phyloP scores from a whole-genome alignment of 2,329 filamentous ascomycete genomes.

The Ophiostoma sp. region DNA sequence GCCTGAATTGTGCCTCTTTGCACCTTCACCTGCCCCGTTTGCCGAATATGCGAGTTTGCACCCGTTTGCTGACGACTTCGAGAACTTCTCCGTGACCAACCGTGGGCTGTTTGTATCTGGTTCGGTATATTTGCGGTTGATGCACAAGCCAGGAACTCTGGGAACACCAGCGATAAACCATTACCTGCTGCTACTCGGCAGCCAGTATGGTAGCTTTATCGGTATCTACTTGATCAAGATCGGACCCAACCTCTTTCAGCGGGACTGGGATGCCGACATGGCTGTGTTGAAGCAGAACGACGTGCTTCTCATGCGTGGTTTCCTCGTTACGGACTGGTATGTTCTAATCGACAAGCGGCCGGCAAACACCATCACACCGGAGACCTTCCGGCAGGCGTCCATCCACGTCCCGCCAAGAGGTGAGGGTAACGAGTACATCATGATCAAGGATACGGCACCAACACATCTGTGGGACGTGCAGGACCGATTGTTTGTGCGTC shows the following conservation, averaged over 20 bases:
- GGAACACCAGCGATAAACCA: neutral
- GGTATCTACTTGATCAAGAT: conserved; percentile 25
- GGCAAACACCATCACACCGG: neutral
- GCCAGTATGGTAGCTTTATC: neutral
- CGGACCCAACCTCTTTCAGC: conserved; percentile 27
- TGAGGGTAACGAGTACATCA: neutral
- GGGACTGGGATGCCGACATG: conserved; percentile 19
- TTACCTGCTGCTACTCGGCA: conserved; percentile 25
- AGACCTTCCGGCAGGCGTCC: conserved; percentile 9
- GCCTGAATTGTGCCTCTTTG: conserved; percentile 24
- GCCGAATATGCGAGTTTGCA: conserved; percentile 3
- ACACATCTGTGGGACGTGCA: conserved; percentile 25
- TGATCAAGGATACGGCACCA: conserved; percentile 21
- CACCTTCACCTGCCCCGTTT: conserved; percentile 25
- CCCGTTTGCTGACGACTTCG: conserved; percentile 22
- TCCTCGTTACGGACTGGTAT: conserved; percentile 19
- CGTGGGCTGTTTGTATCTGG: conserved; percentile 23
- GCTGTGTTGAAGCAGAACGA: neutral
- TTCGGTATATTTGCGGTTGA: conserved; percentile 18
- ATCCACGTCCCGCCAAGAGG: conserved; percentile 18
- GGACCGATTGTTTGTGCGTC: conserved; percentile 26
- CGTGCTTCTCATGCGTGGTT: neutral
- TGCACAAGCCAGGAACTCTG: neutral
- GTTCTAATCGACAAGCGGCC: conserved; percentile 19
- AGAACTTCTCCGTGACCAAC: conserved; percentile 24